These are phyloP conservation scores for Umbellularia californica DNA, from an alignment of 164 flowering plant species.

Conservation along the genomic window DNA sequence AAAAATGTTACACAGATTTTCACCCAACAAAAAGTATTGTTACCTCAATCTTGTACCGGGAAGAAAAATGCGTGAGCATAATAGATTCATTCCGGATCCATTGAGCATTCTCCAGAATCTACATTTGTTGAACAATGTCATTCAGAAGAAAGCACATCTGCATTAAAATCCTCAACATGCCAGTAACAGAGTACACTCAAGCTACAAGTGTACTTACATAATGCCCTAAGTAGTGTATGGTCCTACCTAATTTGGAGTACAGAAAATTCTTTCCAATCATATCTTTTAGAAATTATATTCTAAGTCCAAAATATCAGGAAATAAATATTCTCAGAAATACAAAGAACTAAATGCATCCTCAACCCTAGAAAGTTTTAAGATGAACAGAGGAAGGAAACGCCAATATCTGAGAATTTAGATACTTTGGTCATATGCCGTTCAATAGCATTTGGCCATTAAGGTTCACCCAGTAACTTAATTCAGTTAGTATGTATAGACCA, in stretches of 20 bases:
- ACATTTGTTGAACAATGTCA: slow-evolving; percentile 22
- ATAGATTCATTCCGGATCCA: slow-evolving; percentile 83
- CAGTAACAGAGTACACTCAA: neutral
- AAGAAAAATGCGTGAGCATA: slow-evolving; percentile 86
- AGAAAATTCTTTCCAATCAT: neutral
- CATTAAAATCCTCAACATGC: neutral
- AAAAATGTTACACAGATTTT: neutral
- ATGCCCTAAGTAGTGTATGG: no score
- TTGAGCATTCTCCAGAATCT: slow-evolving; percentile 77
- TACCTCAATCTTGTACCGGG: slow-evolving; percentile 85
- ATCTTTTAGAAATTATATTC: neutral
- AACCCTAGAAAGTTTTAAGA: neutral
- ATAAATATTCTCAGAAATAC: neutral
- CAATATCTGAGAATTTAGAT: neutral
- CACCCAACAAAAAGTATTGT: neutral
- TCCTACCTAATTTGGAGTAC: neutral
- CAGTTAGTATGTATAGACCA: no score
- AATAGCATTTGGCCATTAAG: no score
- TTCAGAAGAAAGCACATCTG: slow-evolving; percentile 7
- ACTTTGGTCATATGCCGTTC: neutral
- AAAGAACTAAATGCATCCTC: neutral
- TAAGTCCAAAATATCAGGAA: neutral
- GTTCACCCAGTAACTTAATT: no score
- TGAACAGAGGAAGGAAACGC: neutral
- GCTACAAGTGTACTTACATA: neutral